Conservation (phyloP, 345 rosid genomes). For the Lumnitzera littorea region DNA sequence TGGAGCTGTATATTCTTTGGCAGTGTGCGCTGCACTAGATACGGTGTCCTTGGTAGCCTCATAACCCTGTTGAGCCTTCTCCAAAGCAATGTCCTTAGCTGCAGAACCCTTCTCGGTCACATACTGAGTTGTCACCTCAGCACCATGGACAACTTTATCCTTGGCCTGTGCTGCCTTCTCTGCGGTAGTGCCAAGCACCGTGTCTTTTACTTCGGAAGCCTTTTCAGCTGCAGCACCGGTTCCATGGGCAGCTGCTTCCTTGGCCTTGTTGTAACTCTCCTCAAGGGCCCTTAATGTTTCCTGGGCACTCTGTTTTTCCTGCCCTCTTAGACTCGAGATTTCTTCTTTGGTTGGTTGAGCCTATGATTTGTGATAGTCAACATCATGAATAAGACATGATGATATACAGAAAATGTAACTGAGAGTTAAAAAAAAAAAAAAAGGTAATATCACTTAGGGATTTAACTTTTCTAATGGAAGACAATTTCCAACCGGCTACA, state of each 20-base stretch:
- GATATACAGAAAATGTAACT: no score
- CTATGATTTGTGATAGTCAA: not conserved
- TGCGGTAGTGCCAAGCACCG: slow-evolving; percentile 5
- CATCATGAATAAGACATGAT: no score
- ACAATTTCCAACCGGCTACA: no score
- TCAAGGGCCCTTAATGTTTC: slow-evolving; percentile 40
- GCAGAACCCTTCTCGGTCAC: slow-evolving; percentile 27
- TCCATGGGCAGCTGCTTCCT: slow-evolving; percentile 19
- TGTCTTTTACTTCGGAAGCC: slow-evolving; percentile 25
- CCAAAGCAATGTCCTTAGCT: slow-evolving; percentile 17
- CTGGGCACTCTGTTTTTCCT: slow-evolving; percentile 48
- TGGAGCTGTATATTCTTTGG: not conserved
- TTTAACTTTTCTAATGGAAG: no score
- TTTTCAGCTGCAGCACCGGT: slow-evolving; percentile 6
- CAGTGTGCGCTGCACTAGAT: slow-evolving; percentile 11
- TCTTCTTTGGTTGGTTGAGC: slow-evolving; percentile 33
- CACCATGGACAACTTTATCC: slow-evolving; percentile 23
- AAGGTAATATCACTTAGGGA: no score
- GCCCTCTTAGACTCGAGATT: slow-evolving; percentile 30
- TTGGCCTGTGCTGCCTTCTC: slow-evolving; percentile 44
- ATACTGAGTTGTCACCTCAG: slow-evolving; percentile 18
- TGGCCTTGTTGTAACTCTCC: slow-evolving; percentile 41
- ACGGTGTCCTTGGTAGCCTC: slow-evolving; percentile 16
- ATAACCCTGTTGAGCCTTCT: slow-evolving; percentile 20
- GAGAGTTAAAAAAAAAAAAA: no score